phyloP scores from a whole-genome alignment of 2,329 filamentous ascomycete species.

The Fusarium sp. region DNA sequence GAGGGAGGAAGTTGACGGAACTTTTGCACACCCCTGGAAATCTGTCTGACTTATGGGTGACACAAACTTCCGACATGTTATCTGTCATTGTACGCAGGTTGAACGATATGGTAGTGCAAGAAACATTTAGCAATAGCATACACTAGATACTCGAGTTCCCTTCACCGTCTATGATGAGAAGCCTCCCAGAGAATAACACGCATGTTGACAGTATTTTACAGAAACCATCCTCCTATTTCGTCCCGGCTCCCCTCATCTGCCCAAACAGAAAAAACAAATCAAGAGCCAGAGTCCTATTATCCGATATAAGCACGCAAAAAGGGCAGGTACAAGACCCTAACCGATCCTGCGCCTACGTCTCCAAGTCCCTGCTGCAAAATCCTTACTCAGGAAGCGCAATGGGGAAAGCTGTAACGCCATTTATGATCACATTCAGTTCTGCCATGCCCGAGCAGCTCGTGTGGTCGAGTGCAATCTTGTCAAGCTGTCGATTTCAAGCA shows the following conservation, averaged over 20 bases:
- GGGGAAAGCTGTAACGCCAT: slow-evolving; percentile 45
- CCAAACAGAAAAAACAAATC: slow-evolving; percentile 38
- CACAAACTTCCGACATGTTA: not conserved
- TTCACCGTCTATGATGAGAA: slow-evolving; percentile 64
- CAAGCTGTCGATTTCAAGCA: slow-evolving; percentile 49
- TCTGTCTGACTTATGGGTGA: not conserved
- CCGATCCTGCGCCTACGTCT: slow-evolving; percentile 44
- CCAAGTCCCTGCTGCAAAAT: slow-evolving; percentile 35
- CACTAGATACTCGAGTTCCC: slow-evolving; percentile 58
- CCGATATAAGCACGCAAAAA: slow-evolving; percentile 42
- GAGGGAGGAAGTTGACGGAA: too few species aligned
- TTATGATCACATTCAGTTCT: slow-evolving; percentile 43
- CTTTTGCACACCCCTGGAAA: too few species aligned
- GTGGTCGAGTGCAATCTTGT: slow-evolving; percentile 55
- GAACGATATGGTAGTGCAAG: slow-evolving; percentile 4
- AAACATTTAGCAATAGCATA: slow-evolving; percentile 56
- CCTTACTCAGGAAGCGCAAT: slow-evolving; percentile 24
- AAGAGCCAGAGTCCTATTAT: slow-evolving; percentile 43
- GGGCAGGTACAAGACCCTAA: slow-evolving; percentile 38
- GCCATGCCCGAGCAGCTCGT: slow-evolving; percentile 43
- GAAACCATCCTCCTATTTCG: slow-evolving; percentile 51
- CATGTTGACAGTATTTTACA: slow-evolving; percentile 66
- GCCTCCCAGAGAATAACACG: slow-evolving; percentile 56
- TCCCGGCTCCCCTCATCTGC: slow-evolving; percentile 44
- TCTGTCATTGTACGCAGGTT: not conserved